Base-by-base conservation (phyloP, 148 eudicot genomes). In the Amaranthus cruentus region DNA sequence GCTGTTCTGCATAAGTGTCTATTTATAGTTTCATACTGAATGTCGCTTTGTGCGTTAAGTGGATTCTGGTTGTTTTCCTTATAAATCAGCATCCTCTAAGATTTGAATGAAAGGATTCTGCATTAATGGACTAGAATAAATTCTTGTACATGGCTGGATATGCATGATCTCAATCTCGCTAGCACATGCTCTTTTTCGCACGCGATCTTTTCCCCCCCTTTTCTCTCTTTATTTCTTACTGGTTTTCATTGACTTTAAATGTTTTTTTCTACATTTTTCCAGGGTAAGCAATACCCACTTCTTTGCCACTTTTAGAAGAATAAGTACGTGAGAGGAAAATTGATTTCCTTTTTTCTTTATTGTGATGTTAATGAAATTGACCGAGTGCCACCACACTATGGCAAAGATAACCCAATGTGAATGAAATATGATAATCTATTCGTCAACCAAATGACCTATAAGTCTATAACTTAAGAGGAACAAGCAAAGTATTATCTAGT, bases 101-200 rank as follows among this genome's bases (percentile, higher is more conserved):
- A 72, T 61, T 49, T 72, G 48, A 53, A 2, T 48, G 66, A 28
- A 28, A 28, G 38, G 38, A 49, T 60, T 61, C 68, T 61, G 56
- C 21, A 58, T 72, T 51, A 49, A 72, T 72, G 68, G 67, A 49
- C 68, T 9, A 13, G 49, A 72, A 72, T 72, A 52, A 21, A 71
- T 72, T 61, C 68, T 61, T 50, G 48, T 6, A 9, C 66, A 59
- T 72, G 42, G 48, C 68, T 28, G 38, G 55, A 59, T 42, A 21
- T n/a, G 13, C 12, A 14, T 3, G 8, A 9, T 48, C 5, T 49
- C 48, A 48, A 43, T 49, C 52, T 47, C 56, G 2, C 47, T 4
- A 44, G 5, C 56, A 28, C 38, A 28, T 28, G 38, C 38, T 28
- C 38, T 28, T 28, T 28, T 28, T 28, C 38, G 38, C 38, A 28